Evolutionary conservation across 2,329 filamentous ascomycete genomes (phyloP).

Genomic region (Fusarium sp.): DNA sequence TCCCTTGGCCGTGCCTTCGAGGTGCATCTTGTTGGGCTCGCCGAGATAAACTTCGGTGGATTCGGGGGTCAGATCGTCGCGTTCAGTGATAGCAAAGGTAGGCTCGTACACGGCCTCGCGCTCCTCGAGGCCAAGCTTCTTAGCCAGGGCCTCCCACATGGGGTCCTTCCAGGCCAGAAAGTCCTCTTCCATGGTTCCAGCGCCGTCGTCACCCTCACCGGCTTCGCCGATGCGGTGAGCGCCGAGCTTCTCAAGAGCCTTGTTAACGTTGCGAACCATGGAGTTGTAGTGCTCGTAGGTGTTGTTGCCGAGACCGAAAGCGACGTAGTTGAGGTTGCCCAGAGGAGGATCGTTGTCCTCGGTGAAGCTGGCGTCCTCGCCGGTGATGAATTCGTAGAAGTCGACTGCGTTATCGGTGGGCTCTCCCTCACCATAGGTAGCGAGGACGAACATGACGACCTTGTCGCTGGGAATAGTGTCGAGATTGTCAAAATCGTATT

Average conservation of each 20-base stretch:
- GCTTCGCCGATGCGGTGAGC: conserved; percentile 86
- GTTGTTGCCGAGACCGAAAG: conserved; percentile 98
- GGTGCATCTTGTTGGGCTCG: conserved; percentile 95
- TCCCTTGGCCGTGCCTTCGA: conserved; percentile 84
- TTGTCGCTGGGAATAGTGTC: conserved; percentile 91
- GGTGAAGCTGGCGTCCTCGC: conserved; percentile 84
- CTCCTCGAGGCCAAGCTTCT: conserved; percentile 90
- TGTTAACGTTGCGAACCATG: conserved; percentile 93
- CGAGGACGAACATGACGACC: conserved; percentile 92
- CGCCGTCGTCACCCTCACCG: conserved; percentile 96
- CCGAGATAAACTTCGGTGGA: conserved; percentile 89
- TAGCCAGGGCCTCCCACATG: conserved; percentile 90
- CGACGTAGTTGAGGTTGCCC: conserved; percentile 87
- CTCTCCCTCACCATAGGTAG: conserved; percentile 98
- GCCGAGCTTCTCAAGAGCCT: conserved; percentile 82
- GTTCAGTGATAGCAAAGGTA: conserved; percentile 84
- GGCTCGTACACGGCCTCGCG: conserved; percentile 97
- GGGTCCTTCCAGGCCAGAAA: conserved; percentile 99
- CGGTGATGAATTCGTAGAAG: conserved; percentile 95
- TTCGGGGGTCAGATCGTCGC: conserved; percentile 77
- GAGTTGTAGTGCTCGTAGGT: conserved; percentile 99
- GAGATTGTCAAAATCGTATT: conserved; percentile 96
- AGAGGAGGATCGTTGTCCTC: conserved; percentile 79
- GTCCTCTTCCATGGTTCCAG: conserved; percentile 99
- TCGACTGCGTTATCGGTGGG: conserved; percentile 99